Evolutionary conservation across 768 basidiomycete genomes (phyloP).

Genomic region (Tricholoma terreum): DNA sequence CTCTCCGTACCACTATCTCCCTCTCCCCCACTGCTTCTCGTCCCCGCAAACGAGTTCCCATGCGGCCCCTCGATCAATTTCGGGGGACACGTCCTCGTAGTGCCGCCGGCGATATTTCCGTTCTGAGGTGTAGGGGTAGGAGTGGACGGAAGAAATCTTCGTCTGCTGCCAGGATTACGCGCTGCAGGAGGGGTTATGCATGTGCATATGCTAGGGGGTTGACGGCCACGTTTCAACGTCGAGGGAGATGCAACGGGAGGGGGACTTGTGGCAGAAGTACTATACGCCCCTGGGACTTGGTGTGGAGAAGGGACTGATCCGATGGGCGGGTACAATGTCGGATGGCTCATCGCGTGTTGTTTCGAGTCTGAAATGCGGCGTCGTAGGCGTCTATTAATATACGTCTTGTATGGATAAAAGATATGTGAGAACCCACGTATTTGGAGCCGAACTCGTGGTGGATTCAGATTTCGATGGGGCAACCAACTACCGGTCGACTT

Average conservation of each 20-base stretch:
- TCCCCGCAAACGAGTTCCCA: conserved; percentile 20
- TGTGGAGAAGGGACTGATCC: conserved; percentile 5
- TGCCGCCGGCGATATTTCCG: neutral
- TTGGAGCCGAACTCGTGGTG: neutral
- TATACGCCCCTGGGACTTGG: neutral
- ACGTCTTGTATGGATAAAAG: neutral
- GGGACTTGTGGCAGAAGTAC: neutral
- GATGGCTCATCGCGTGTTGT: neutral
- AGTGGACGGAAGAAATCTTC: conserved; percentile 13
- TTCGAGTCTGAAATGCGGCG: neutral
- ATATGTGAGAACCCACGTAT: neutral
- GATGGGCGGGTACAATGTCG: conserved; percentile 7
- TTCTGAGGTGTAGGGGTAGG: conserved; percentile 2
- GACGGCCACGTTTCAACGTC: neutral
- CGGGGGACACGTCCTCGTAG: conserved; percentile 1
- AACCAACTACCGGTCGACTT: no score
- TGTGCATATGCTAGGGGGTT: neutral
- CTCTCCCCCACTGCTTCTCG: conserved; percentile 11
- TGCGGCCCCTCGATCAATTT: conserved; percentile 30
- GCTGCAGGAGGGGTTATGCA: conserved; percentile 1
- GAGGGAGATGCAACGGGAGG: neutral
- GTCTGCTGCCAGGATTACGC: conserved; percentile 1
- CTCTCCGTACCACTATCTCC: conserved; percentile 2
- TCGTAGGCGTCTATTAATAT: neutral
- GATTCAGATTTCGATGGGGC: no score